Percentiles rank a stretch among this genome's conserved stretches.
These are phyloP conservation scores for Nitzschia sp. DNA, from an alignment of 108 stramenopile genomes.

Conservation along the genomic window DNA sequence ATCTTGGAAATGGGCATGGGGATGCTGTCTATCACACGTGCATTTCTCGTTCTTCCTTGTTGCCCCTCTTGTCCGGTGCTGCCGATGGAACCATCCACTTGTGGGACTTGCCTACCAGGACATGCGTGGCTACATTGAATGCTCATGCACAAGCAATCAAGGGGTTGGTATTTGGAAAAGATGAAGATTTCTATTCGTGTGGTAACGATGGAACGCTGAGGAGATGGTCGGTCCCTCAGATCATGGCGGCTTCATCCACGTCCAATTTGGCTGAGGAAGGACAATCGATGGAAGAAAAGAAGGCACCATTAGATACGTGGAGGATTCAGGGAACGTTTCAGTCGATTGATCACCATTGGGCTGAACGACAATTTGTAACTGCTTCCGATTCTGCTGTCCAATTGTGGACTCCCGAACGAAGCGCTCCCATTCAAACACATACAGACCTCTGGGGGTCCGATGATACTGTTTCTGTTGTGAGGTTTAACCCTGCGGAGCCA, in stretches of 20 bases:
- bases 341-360: conserved; percentile 95
- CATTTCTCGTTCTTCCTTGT: conserved; percentile 65
- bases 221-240: conserved; percentile 54
- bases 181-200: conserved; percentile 85
- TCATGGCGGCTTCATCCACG: conserved; percentile 22
- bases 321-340: conserved; percentile 70
- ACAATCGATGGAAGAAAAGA: not conserved
- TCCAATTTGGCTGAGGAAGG: conserved; percentile 12
- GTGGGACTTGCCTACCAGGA: conserved; percentile 91
- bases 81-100: conserved; percentile 92
- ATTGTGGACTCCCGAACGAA: conserved; percentile 88
- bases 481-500: conserved; percentile 96
- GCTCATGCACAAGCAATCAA: conserved; percentile 70
- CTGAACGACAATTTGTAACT: conserved; percentile 78
- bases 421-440: conserved; percentile 78
- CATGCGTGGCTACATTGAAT: conserved; percentile 70
- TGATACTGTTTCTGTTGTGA: conserved; percentile 85
- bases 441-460: conserved; percentile 90
- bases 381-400: conserved; percentile 88
- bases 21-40: conserved; percentile 90
- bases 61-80: conserved; percentile 87
- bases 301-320: conserved; percentile 47
- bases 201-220: conserved; percentile 89
- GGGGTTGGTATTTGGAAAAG: conserved; percentile 68
- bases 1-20: conserved; percentile 88